These are phyloP conservation scores for Neoarthrinium moseri DNA, from an alignment of 2,329 filamentous ascomycete species.

Conservation along the genomic window DNA sequence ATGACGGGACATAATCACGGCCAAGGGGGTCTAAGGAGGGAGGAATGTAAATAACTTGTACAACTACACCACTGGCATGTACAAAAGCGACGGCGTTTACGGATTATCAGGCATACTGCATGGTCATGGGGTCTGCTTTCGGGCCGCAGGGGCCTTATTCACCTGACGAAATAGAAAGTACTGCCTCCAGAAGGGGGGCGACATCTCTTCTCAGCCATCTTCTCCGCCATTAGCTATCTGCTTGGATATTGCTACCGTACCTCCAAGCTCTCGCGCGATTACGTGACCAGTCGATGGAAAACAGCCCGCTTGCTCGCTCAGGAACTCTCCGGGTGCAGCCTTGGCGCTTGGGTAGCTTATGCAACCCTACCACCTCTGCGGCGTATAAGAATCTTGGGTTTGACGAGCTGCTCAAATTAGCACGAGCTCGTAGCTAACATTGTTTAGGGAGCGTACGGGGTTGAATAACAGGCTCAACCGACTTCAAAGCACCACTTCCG, in stretches of 20 bases:
- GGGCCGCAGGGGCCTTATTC: slow-evolving; percentile 2
- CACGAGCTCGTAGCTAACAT: no score
- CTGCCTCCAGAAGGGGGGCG: background rate
- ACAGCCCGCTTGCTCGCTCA: background rate
- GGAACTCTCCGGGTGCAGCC: background rate
- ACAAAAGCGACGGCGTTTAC: slow-evolving; percentile 9
- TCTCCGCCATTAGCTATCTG: no score
- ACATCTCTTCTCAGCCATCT: slow-evolving; percentile 6
- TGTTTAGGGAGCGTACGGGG: no score
- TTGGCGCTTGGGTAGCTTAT: background rate
- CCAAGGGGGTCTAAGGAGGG: no score
- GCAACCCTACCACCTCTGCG: background rate
- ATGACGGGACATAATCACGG: background rate
- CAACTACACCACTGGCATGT: slow-evolving; percentile 9
- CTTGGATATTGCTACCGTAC: no score
- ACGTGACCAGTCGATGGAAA: no score
- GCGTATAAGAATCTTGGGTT: no score
- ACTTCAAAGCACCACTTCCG: slow-evolving; percentile 20
- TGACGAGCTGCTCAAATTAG: no score
- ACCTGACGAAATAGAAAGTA: background rate
- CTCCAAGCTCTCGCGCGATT: no score
- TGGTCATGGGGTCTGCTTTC: slow-evolving; percentile 6
- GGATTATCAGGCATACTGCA: slow-evolving; percentile 6
- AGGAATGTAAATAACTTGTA: slow-evolving; percentile 10
- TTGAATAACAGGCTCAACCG: slow-evolving; percentile 10